phyloP scores from a whole-genome alignment of 1,139 yeast species.

The Kodamaea anthophila region DNA sequence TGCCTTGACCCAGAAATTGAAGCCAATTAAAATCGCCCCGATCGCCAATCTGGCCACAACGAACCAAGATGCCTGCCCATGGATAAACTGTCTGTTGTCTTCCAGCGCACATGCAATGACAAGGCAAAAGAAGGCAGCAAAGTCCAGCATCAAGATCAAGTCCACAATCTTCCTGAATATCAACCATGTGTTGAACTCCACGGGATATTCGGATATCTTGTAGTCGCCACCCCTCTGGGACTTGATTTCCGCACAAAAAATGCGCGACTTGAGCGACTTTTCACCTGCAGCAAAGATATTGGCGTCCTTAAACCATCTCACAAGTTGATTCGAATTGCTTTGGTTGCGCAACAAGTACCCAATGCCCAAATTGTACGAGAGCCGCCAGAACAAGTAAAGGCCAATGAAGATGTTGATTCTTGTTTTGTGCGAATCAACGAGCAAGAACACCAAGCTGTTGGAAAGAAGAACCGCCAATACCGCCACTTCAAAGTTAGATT shows the following conservation, averaged over 20 bases:
- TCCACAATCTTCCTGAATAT: slow-evolving; percentile 77
- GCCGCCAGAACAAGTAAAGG: slow-evolving; percentile 70
- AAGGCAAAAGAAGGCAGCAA: slow-evolving; percentile 66
- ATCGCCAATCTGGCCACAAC: slow-evolving; percentile 31
- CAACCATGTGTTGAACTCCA: slow-evolving; percentile 81
- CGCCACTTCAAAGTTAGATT: slow-evolving; percentile 58
- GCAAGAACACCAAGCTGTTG: slow-evolving; percentile 47
- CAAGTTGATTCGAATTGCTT: slow-evolving; percentile 53
- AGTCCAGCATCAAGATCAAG: slow-evolving; percentile 80
- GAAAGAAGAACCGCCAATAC: slow-evolving; percentile 49
- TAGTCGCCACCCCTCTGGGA: slow-evolving; percentile 58
- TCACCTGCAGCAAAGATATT: slow-evolving; percentile 36
- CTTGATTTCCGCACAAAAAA: slow-evolving; percentile 41
- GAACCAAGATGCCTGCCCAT: slow-evolving; percentile 29
- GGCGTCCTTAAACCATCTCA: slow-evolving; percentile 45
- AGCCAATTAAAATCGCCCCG: slow-evolving; percentile 51
- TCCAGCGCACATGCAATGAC: slow-evolving; percentile 52
- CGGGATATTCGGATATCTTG: slow-evolving; percentile 48
- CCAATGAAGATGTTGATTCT: slow-evolving; percentile 44
- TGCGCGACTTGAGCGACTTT: slow-evolving; percentile 27
- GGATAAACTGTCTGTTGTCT: slow-evolving; percentile 35
- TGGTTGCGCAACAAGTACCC: slow-evolving; percentile 67
- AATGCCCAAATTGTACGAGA: slow-evolving; percentile 73
- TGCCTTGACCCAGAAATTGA: slow-evolving; percentile 81
- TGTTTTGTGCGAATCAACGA: slow-evolving; percentile 19